Conservation (phyloP, 106 monocot genomes). For the Ottelia alismoides region DNA sequence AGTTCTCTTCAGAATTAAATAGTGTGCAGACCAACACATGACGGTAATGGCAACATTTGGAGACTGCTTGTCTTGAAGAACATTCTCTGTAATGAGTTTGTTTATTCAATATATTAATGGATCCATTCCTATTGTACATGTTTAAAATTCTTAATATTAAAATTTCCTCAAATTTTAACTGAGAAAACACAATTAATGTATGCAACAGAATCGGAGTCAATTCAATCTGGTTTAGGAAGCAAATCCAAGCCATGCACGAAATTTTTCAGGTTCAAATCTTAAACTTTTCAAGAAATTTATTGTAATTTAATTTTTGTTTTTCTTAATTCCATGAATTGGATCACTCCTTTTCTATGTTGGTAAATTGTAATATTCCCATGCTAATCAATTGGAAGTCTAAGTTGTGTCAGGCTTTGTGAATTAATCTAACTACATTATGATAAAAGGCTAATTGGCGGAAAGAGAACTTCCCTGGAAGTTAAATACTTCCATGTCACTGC, state of each 20-base stretch:
- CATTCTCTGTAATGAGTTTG: neutral
- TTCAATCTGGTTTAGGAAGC: constrained; percentile 94
- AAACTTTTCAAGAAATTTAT: constrained; percentile 45
- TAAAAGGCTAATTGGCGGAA: constrained; percentile 32
- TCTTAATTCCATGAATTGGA: constrained; percentile 4
- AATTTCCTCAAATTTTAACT: constrained; percentile 34
- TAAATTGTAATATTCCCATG: constrained; percentile 16
- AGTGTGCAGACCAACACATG: no score
- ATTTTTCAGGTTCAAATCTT: constrained; percentile 99
- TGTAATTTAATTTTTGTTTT: constrained; percentile 21
- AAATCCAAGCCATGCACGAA: constrained; percentile 99
- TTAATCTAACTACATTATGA: constrained; percentile 50
- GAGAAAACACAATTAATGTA: constrained; percentile 64
- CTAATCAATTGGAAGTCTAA: constrained; percentile 40
- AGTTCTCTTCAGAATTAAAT: no score
- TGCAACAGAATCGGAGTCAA: constrained; percentile 78
- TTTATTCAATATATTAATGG: constrained; percentile 1
- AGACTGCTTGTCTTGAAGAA: neutral
- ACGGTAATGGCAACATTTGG: no score
- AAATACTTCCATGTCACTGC: no score
- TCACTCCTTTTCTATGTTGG: neutral
- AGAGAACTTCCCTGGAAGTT: constrained; percentile 4
- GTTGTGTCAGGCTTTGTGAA: constrained; percentile 58
- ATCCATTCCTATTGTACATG: neutral
- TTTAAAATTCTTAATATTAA: constrained; percentile 25